Base-by-base conservation (phyloP, 2,329 filamentous ascomycete species). In the Colletotrichum coccodes region DNA sequence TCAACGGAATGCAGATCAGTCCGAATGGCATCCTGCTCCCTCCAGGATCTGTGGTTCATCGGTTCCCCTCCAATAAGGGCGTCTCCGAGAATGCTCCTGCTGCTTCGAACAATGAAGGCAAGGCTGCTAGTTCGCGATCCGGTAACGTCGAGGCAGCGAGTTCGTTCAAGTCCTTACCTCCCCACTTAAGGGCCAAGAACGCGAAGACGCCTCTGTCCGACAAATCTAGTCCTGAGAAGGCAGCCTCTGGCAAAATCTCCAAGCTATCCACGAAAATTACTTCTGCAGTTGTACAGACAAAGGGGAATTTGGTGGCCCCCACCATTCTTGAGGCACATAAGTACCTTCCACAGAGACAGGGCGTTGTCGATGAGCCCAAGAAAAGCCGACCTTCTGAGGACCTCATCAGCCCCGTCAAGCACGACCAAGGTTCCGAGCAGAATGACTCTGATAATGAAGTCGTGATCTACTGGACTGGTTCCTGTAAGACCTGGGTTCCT, bases 11-110 rank as follows among this genome's bases (percentile, higher is more conserved):
- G 65, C n/a, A 53, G 38, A 64, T 23, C 6, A 68, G 60, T 16
- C 52, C 14, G 4, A 64, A 64, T 28, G 60, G 65, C 4, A 59
- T 68, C 21, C 4, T 68, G 16, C 38, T 68, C 5, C 38, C 53
- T 21, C 60, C 53, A 12, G 65, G 65, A 11, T 32, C 60, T 28
- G 2, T 14, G 21, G 8, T 68, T 23, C 54, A 21, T 23, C 59
- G 21, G 14, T 67, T 57, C 3, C 16, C 18, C 8, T 28, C 26
- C 4, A 6, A 11, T 8, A 47, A 9, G 18, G 40, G 6, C 12
- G 6, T 11, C 23, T 3, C 5, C 28, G 46, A 46, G 30, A 32
- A 32, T 26, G 18, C 42, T 7, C 4, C 21, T 16, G 11, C 21
- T n/a, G 4, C 9, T 6, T 8, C 32, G 23, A 30, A 14, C 16